A percentile compares a stretch with the other conserved stretches of the same genome.
Conservation (phyloP, 2,329 filamentous ascomycete species). For the Colletotrichum sojae region DNA sequence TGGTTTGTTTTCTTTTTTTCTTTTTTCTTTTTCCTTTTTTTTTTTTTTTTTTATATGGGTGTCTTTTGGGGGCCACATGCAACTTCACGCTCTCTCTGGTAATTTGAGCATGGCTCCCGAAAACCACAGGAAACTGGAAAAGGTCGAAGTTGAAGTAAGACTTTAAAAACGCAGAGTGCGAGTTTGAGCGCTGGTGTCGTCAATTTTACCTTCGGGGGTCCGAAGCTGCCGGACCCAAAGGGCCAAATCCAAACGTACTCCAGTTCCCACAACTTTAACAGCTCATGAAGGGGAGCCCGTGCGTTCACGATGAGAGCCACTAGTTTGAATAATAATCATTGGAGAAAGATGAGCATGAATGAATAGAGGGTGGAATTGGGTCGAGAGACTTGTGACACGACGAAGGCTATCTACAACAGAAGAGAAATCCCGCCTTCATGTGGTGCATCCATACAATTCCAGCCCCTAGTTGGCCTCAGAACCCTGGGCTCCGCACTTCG, state of each 20-base stretch:
- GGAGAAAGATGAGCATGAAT: neutral
- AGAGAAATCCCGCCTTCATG: neutral
- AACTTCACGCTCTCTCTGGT: neutral
- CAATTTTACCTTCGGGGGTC: too few relatives aligned
- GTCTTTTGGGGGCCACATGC: neutral
- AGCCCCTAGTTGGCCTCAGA: conserved; percentile 34
- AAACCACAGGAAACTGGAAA: neutral
- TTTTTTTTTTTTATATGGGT: too few relatives aligned
- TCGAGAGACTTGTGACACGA: neutral
- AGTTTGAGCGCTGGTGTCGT: neutral
- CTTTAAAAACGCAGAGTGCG: neutral
- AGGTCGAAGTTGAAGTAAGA: neutral
- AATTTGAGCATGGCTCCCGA: too few relatives aligned
- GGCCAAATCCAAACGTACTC: too few relatives aligned
- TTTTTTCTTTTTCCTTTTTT: too few relatives aligned
- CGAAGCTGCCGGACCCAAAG: too few relatives aligned
- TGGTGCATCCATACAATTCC: neutral
- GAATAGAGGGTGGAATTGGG: neutral
- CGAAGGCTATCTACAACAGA: neutral
- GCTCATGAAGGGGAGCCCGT: too few relatives aligned
- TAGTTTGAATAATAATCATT: neutral
- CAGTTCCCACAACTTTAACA: too few relatives aligned
- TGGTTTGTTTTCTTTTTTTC: too few relatives aligned
- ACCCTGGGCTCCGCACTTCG: conserved; percentile 41
- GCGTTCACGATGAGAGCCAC: too few relatives aligned